These are phyloP conservation scores for Paxillus rubicundulus DNA, from an alignment of 768 basidiomycete species.

Conservation along the genomic window DNA sequence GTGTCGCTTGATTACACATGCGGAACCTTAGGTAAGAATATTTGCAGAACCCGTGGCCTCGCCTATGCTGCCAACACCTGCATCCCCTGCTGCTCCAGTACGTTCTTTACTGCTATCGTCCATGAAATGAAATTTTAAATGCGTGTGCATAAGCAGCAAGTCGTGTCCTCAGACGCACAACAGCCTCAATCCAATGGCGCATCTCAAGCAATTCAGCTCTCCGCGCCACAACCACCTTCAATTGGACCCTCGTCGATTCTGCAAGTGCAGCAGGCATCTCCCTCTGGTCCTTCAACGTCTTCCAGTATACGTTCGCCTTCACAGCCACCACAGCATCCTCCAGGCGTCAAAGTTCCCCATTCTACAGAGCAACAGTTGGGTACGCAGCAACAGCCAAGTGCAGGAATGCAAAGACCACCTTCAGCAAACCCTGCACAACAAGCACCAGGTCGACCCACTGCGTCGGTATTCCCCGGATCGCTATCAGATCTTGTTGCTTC, in stretches of 20 bases:
- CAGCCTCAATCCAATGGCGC: constrained; percentile 39
- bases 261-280: constrained; percentile 42
- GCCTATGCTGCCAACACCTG: constrained; percentile 41
- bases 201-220: constrained; percentile 22
- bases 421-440: constrained; percentile 49
- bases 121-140: constrained; percentile 15
- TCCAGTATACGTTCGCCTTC: constrained; percentile 18
- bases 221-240: constrained; percentile 32
- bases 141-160: constrained; percentile 34
- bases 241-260: constrained; percentile 47
- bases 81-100: constrained; percentile 45
- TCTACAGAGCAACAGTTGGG: constrained; percentile 39
- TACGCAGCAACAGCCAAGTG: constrained; percentile 32
- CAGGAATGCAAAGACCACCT: constrained; percentile 50
- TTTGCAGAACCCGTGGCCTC: constrained; percentile 44
- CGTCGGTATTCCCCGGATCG: constrained; percentile 71
- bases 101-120: constrained; percentile 19
- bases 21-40: constrained; percentile 18
- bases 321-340: constrained; percentile 57
- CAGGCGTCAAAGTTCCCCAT: constrained; percentile 60
- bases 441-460: constrained; percentile 37
- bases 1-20: constrained; percentile 19
- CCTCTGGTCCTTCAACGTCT: constrained; percentile 20
- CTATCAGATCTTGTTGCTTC: constrained; percentile 91
- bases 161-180: constrained; percentile 35